Evolutionary conservation across 2,329 filamentous ascomycete genomes (phyloP).

Genomic region (Scedosporium dehoogii): DNA sequence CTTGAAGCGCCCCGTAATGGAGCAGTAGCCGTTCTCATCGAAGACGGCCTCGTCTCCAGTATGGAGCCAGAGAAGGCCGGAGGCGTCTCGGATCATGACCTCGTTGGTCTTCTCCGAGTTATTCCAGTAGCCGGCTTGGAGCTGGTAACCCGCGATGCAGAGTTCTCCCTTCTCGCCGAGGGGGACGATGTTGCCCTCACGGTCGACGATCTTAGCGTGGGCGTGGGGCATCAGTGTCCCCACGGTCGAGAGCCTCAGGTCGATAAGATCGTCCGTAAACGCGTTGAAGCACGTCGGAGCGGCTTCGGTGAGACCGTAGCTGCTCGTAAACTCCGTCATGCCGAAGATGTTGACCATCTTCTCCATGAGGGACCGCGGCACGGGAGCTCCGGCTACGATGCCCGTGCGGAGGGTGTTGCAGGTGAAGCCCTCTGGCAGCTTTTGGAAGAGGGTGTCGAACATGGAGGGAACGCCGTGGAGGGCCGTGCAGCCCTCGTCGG

Average conservation of each 20-base stretch:
- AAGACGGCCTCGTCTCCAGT: slow-evolving; percentile 63
- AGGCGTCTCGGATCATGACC: slow-evolving; percentile 41
- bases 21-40: slow-evolving; percentile 59
- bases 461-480: slow-evolving; percentile 77
- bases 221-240: slow-evolving; percentile 68
- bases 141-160: slow-evolving; percentile 68
- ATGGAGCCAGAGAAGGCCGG: slow-evolving; percentile 49
- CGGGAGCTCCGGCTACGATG: slow-evolving; percentile 69
- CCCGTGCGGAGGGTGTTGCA: slow-evolving; percentile 56
- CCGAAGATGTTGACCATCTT: slow-evolving; percentile 59
- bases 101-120: slow-evolving; percentile 65
- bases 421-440: slow-evolving; percentile 29
- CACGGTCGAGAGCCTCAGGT: slow-evolving; percentile 59
- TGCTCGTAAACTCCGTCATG: slow-evolving; percentile 65
- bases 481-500: slow-evolving; percentile 59
- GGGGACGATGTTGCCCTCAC: slow-evolving; percentile 54
- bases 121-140: slow-evolving; percentile 58
- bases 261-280: slow-evolving; percentile 60
- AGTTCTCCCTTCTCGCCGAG: slow-evolving; percentile 62
- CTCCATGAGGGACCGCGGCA: slow-evolving; percentile 67
- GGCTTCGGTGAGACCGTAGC: slow-evolving; percentile 67
- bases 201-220: slow-evolving; percentile 67
- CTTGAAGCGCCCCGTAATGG: slow-evolving; percentile 67
- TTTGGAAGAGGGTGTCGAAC: slow-evolving; percentile 59
- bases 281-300: slow-evolving; percentile 75